These are phyloP conservation scores for Biscogniauxia sp. DNA, from an alignment of 2,329 filamentous ascomycete species.

Conservation along the genomic window DNA sequence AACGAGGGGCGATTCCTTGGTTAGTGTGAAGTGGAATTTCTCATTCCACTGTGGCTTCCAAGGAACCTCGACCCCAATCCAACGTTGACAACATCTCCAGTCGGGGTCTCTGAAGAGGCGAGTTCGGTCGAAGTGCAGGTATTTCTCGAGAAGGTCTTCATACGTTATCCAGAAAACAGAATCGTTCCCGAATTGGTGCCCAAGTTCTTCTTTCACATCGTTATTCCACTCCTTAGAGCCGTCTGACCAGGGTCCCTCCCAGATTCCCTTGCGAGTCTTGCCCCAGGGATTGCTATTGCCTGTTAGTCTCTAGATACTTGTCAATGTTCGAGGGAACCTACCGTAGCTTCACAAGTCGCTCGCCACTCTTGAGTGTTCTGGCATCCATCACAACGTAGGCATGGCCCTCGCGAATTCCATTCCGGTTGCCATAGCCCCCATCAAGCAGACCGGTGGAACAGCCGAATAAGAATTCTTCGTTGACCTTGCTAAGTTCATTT, in stretches of 20 bases:
- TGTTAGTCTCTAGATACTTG: slow-evolving; percentile 10
- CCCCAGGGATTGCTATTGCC: slow-evolving; percentile 56
- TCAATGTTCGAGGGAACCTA: slow-evolving; percentile 14
- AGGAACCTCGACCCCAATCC: slow-evolving; percentile 61
- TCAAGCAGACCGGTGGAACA: slow-evolving; percentile 64
- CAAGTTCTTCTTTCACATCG: slow-evolving; percentile 55
- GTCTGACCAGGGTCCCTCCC: slow-evolving; percentile 60
- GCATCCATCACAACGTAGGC: slow-evolving; percentile 62
- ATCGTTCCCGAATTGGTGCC: slow-evolving; percentile 59
- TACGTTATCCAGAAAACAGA: slow-evolving; percentile 65
- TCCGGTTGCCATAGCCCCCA: slow-evolving; percentile 58
- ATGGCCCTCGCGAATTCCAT: slow-evolving; percentile 57
- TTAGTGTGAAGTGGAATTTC: slow-evolving; percentile 58
- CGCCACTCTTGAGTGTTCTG: slow-evolving; percentile 48
- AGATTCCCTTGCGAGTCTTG: slow-evolving; percentile 54
- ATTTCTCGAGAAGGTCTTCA: slow-evolving; percentile 61
- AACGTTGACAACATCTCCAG: slow-evolving; percentile 58
- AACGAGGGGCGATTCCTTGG: slow-evolving; percentile 55
- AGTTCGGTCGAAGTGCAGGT: slow-evolving; percentile 60
- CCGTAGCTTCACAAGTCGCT: slow-evolving; percentile 56
- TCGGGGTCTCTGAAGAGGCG: slow-evolving; percentile 57
- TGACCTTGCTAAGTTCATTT: slow-evolving; percentile 76
- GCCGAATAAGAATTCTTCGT: slow-evolving; percentile 77
- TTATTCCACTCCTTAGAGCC: slow-evolving; percentile 61
- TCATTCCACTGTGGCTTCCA: slow-evolving; percentile 62